Conservation (phyloP, 164 flowering plant genomes). For the Cinnamomum micranthum region DNA sequence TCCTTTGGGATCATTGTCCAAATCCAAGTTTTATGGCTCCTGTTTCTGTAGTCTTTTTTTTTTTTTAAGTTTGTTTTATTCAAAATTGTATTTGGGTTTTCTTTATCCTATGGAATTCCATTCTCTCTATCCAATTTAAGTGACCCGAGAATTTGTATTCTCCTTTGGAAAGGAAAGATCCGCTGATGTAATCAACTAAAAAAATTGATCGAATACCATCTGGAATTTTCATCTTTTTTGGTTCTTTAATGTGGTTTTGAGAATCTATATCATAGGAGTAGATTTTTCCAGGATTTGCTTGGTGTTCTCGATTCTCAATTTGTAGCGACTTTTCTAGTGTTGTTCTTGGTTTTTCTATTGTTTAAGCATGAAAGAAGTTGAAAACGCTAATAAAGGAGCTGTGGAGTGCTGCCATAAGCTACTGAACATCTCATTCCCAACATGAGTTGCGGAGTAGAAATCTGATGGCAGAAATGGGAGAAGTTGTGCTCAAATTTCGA, state of each 20-base stretch:
- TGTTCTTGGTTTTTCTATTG: slow-evolving; percentile 6
- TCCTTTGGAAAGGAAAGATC: too few species aligned
- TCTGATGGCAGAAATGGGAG: slow-evolving; percentile 54
- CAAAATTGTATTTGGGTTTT: slow-evolving; percentile 6
- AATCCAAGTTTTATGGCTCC: background rate
- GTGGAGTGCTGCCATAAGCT: slow-evolving; percentile 85
- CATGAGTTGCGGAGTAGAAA: slow-evolving; percentile 51
- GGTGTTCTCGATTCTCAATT: too few species aligned
- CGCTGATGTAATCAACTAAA: too few species aligned
- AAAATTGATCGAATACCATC: background rate
- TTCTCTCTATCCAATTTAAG: too few species aligned
- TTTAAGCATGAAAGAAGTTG: slow-evolving; percentile 73
- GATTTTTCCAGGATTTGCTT: slow-evolving; percentile 13
- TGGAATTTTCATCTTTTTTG: background rate
- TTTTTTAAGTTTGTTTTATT: background rate
- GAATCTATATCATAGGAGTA: slow-evolving; percentile 14
- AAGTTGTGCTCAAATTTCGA: slow-evolving; percentile 65
- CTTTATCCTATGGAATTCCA: background rate
- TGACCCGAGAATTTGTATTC: too few species aligned
- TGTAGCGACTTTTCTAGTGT: slow-evolving; percentile 10
- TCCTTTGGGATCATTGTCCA: background rate
- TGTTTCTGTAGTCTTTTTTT: background rate
- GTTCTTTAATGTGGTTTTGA: background rate
- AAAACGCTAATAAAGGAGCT: slow-evolving; percentile 75
- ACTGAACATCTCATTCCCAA: slow-evolving; percentile 47